These are phyloP conservation scores for Puccinia triticina DNA, from an alignment of 1,284 basidiomycete genomes.

Conservation along the genomic window DNA sequence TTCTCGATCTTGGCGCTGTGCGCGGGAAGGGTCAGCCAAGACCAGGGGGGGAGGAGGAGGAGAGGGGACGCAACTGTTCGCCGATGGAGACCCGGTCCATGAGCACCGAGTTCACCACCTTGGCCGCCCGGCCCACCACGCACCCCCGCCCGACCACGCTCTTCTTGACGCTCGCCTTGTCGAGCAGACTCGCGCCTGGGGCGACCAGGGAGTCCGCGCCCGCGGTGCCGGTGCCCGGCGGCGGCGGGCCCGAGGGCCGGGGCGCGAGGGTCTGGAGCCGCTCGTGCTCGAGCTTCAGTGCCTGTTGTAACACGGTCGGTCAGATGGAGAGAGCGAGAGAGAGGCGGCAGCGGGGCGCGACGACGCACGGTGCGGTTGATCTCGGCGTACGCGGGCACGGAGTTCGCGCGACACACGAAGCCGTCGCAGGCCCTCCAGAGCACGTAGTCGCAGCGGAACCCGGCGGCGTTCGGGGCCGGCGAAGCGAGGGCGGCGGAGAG, in stretches of 20 bases:
- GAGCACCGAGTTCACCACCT: slow-evolving; percentile 31
- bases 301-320: not conserved
- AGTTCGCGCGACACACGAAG: slow-evolving; percentile 39
- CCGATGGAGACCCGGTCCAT: slow-evolving; percentile 36
- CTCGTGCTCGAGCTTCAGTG: slow-evolving; percentile 32
- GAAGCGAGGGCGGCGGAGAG: not conserved
- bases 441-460: slow-evolving; percentile 36
- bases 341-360: not conserved
- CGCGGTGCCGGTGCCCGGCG: slow-evolving; percentile 4
- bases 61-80: slow-evolving; percentile 35
- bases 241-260: not conserved
- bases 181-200: not conserved
- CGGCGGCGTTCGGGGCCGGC: not conserved
- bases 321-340: not conserved
- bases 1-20: slow-evolving; percentile 38
- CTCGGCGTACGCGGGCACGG: slow-evolving; percentile 30
- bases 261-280: not conserved
- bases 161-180: slow-evolving; percentile 38
- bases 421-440: slow-evolving; percentile 28
- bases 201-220: slow-evolving; percentile 30
- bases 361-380: slow-evolving; percentile 33
- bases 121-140: slow-evolving; percentile 9
- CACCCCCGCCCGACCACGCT: slow-evolving; percentile 14
- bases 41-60: not conserved
- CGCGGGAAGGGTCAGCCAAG: not conserved